Evolutionary conservation across 495 filamentous ascomycete genomes (phyloP).

Genomic region (Cercophora sp.): DNA sequence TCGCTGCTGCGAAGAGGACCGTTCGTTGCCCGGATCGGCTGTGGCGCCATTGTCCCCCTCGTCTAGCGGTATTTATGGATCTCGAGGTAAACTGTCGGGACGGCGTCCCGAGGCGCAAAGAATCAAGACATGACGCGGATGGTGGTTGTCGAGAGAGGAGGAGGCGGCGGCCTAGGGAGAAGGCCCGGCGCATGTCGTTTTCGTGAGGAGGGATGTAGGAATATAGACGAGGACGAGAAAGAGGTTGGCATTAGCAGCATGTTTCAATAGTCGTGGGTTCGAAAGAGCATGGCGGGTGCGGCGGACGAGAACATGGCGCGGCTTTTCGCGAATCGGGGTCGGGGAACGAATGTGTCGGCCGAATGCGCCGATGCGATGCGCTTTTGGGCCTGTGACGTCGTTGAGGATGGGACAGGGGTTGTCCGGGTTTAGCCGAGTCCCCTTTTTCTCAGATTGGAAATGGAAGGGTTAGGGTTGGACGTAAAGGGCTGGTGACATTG

Average conservation of each 20-base stretch:
- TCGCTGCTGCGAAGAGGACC: conserved; percentile 33
- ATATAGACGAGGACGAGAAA: background rate
- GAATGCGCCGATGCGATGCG: too few species aligned
- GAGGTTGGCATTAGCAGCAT: background rate
- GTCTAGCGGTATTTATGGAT: too few species aligned
- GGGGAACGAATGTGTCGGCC: too few species aligned
- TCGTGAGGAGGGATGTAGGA: conserved; percentile 2
- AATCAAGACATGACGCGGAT: conserved; percentile 7
- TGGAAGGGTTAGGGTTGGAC: background rate
- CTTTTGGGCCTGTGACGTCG: conserved; percentile 20
- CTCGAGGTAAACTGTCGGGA: background rate
- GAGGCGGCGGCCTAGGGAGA: conserved; percentile 26
- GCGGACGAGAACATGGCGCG: background rate
- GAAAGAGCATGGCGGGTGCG: conserved; percentile 16
- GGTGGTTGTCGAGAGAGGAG: conserved; percentile 18
- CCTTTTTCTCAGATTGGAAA: too few species aligned
- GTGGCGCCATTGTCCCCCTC: conserved; percentile 21
- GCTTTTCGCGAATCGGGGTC: too few species aligned
- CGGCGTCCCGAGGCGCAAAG: background rate
- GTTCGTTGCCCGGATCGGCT: conserved; percentile 1
- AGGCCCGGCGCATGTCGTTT: conserved; percentile 29
- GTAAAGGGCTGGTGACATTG: too few species aligned
- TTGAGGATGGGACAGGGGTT: conserved; percentile 7
- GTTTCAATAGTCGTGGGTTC: background rate
- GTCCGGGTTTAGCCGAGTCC: too few species aligned